A percentile compares a stretch with the other conserved stretches of the same genome.
Conservation (phyloP, 2,329 filamentous ascomycete species). For the Fusarium sp. region DNA sequence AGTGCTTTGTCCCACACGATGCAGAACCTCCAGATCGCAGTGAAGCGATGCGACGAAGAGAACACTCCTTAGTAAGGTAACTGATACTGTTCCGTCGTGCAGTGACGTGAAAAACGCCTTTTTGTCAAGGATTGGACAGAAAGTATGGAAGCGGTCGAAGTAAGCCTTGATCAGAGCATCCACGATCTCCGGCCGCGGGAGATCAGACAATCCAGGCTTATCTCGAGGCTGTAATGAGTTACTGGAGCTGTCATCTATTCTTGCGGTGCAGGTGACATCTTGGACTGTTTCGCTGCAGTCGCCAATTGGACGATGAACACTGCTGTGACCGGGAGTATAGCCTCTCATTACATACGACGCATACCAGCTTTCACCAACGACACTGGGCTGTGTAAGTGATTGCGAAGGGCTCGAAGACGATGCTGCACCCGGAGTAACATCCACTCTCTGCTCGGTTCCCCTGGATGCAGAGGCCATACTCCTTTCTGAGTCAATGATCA, state of each 20-base stretch:
- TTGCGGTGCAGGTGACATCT: not conserved
- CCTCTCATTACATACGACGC: conserved; percentile 6
- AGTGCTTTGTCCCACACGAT: conserved; percentile 11
- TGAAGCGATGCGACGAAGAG: conserved; percentile 13
- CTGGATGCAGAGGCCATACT: rapidly evolving
- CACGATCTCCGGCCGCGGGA: not conserved
- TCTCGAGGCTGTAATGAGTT: rapidly evolving
- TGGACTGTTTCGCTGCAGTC: conserved; percentile 3
- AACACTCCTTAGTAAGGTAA: not conserved
- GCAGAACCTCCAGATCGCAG: not conserved
- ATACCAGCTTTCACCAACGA: conserved; percentile 5
- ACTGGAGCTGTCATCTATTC: rapidly evolving
- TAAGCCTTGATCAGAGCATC: conserved; percentile 10
- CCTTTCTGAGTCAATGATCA: not conserved
- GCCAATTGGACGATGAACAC: not conserved
- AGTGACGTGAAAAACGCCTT: not conserved
- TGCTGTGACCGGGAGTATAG: conserved; percentile 2
- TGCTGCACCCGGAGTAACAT: rapidly evolving
- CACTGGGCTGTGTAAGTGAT: not conserved
- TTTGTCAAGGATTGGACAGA: conserved; percentile 5
- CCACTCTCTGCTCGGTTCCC: rapidly evolving
- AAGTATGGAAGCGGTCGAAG: not conserved
- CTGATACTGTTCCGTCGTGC: not conserved
- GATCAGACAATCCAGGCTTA: not conserved
- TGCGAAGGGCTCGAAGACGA: not conserved